phyloP scores from a whole-genome alignment of 306 rosid genomes.

The Canavalia ensiformis region DNA sequence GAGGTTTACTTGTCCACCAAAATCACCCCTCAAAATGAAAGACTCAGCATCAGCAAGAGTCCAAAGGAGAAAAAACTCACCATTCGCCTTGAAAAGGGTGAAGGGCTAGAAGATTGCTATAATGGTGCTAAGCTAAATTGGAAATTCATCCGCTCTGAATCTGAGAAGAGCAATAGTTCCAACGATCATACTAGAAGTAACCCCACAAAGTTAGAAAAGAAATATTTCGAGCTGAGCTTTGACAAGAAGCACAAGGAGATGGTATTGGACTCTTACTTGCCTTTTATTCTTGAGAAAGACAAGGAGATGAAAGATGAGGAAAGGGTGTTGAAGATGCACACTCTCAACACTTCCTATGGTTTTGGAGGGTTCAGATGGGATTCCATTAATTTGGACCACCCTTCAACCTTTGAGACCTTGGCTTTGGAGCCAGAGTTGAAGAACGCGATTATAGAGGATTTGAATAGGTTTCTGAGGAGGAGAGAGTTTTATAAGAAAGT shows the following conservation, averaged over 20 bases:
- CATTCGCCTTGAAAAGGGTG: constrained; percentile 71
- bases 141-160: constrained; percentile 57
- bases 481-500: constrained; percentile 82
- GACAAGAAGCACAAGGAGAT: constrained; percentile 58
- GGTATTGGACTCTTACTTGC: constrained; percentile 59
- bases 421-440: constrained; percentile 76
- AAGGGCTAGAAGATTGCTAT: constrained; percentile 58
- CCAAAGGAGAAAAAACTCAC: constrained; percentile 69
- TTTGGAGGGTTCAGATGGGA: constrained; percentile 65
- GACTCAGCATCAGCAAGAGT: constrained; percentile 67
- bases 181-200: constrained; percentile 10
- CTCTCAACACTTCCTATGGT: constrained; percentile 51
- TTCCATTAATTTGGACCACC: constrained; percentile 81
- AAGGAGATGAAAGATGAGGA: constrained; percentile 57
- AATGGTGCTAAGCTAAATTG: constrained; percentile 60
- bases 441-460: constrained; percentile 60
- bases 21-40: constrained; percentile 59
- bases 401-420: constrained; percentile 79
- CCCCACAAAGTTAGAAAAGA: constrained; percentile 54
- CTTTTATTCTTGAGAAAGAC: constrained; percentile 64
- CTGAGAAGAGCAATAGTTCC: constrained; percentile 48
- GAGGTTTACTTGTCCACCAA: constrained; percentile 69
- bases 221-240: constrained; percentile 72
- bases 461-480: constrained; percentile 74
- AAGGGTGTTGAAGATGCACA: constrained; percentile 72